phyloP scores from a whole-genome alignment of 73 alveolate genomes.

The Chromera velia region DNA sequence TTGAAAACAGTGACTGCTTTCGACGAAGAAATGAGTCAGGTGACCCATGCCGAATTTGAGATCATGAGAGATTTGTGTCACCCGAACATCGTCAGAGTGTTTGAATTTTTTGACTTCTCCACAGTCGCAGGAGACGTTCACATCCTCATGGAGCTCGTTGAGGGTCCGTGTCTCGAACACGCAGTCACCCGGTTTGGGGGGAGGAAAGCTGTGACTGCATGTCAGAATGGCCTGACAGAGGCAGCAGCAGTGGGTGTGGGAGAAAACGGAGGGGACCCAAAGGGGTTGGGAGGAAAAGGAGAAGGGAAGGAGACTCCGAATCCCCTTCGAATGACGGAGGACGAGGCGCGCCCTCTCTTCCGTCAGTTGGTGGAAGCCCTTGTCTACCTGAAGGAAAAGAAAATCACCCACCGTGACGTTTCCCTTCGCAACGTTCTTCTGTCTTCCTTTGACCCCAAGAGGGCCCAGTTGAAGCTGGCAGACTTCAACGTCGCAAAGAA shows the following conservation, averaged over 20 bases:
- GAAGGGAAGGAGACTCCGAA: neutral
- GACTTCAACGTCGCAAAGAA: neutral
- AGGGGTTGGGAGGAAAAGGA: neutral
- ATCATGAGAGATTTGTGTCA: neutral
- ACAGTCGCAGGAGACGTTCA: neutral
- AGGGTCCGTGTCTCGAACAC: neutral
- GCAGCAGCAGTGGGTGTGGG: neutral
- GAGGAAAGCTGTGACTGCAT: neutral
- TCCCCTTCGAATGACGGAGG: neutral
- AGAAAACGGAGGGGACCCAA: no score
- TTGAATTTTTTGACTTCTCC: neutral
- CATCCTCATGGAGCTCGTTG: neutral
- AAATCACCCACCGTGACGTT: neutral
- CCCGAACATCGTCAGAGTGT: neutral
- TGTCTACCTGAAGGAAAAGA: neutral
- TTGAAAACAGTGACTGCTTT: no score
- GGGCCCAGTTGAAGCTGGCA: neutral
- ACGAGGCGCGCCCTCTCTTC: neutral
- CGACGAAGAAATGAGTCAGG: no score
- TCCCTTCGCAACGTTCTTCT: neutral
- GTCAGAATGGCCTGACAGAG: neutral
- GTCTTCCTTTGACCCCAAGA: neutral
- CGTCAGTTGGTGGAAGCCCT: neutral
- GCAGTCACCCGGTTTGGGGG: neutral
- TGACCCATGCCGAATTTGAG: no score